These are phyloP conservation scores for Neopestalotiopsis sp. DNA, from an alignment of 2,329 filamentous ascomycete genomes.

Conservation along the genomic window DNA sequence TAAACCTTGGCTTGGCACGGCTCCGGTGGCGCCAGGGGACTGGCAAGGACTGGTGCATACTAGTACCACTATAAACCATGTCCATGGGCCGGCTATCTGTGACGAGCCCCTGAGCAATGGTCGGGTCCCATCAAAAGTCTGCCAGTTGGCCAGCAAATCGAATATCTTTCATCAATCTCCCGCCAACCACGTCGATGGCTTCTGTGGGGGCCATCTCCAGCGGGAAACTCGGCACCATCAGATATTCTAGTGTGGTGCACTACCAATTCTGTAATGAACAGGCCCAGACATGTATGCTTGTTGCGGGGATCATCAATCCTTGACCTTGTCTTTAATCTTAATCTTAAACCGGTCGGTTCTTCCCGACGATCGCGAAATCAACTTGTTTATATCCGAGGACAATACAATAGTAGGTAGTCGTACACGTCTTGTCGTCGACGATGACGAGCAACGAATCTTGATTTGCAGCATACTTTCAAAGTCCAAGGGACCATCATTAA, in stretches of 20 bases:
- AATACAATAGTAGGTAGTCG: background rate
- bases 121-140: background rate
- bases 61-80: background rate
- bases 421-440: background rate
- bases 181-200: slow-evolving; percentile 3
- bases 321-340: slow-evolving; percentile 13
- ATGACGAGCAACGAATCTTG: background rate
- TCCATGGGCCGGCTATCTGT: background rate
- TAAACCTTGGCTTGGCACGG: slow-evolving; percentile 7
- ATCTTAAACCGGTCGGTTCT: slow-evolving; percentile 9
- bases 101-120: slow-evolving; percentile 2
- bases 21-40: background rate
- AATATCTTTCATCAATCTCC: background rate
- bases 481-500: background rate
- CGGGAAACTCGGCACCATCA: slow-evolving; percentile 7
- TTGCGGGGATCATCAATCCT: background rate
- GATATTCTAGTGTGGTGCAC: background rate
- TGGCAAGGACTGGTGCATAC: background rate
- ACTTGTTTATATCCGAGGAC: slow-evolving; percentile 2
- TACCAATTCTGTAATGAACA: background rate
- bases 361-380: slow-evolving; percentile 1
- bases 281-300: background rate
- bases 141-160: background rate
- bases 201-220: slow-evolving; percentile 3
- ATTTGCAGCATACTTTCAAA: no score